Conservation (phyloP, 306 rosid species). For the Trifolium dubium region DNA sequence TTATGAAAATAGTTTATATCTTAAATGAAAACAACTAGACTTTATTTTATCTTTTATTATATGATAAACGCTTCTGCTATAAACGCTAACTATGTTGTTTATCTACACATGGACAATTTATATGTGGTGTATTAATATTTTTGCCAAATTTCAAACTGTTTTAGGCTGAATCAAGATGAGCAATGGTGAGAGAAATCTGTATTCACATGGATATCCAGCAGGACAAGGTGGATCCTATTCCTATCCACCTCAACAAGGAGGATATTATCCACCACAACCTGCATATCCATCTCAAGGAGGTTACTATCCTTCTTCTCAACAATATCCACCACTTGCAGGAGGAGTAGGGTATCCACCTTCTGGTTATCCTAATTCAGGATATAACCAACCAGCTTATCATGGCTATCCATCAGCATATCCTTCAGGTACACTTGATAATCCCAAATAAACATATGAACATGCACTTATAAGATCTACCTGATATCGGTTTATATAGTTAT, state of each 20-base stretch:
- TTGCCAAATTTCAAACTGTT: neutral
- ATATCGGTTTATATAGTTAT: neutral
- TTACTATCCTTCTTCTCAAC: slow-evolving; percentile 40
- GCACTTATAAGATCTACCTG: neutral
- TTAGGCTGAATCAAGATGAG: slow-evolving; percentile 47
- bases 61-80: neutral
- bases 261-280: slow-evolving; percentile 2
- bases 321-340: slow-evolving; percentile 36
- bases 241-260: slow-evolving; percentile 36
- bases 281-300: slow-evolving; percentile 41
- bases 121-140: neutral
- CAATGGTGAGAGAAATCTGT: slow-evolving; percentile 45
- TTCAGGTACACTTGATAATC: slow-evolving; percentile 38
- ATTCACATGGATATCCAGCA: slow-evolving; percentile 49
- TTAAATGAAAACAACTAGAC: neutral
- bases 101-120: neutral
- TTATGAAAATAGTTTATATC: neutral
- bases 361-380: slow-evolving; percentile 46
- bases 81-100: neutral
- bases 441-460: neutral
- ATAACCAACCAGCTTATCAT: slow-evolving; percentile 40
- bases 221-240: slow-evolving; percentile 40
- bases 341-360: slow-evolving; percentile 40
- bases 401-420: slow-evolving; percentile 45
- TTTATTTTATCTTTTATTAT: neutral